Conservation (phyloP, 441 rosid genomes). For the Corymbia citriodora region DNA sequence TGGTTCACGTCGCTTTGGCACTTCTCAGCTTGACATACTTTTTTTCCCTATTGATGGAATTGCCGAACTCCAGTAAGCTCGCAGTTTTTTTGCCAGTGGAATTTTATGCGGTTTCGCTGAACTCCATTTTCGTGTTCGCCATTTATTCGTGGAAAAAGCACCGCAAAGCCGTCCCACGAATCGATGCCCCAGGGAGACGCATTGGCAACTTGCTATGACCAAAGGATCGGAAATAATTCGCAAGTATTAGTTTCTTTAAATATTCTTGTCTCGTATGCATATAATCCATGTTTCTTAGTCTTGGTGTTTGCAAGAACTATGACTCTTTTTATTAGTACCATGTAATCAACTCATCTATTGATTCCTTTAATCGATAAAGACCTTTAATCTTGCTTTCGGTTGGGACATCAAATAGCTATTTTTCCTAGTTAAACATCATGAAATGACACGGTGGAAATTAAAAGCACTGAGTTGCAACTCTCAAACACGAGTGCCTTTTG, state of each 20-base stretch:
- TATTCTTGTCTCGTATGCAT: too few relatives aligned
- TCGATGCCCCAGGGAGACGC: neutral
- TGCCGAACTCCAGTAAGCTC: too few relatives aligned
- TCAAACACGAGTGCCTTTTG: too few relatives aligned
- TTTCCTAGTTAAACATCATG: neutral
- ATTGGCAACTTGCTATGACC: accelerated
- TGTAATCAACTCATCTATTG: neutral
- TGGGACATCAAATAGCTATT: neutral
- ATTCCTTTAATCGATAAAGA: neutral
- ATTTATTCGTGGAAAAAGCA: accelerated
- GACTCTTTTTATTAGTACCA: too few relatives aligned
- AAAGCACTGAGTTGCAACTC: neutral
- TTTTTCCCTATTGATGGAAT: too few relatives aligned
- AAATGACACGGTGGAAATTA: neutral
- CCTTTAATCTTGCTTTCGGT: neutral
- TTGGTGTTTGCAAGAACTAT: neutral
- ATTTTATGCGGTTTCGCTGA: too few relatives aligned
- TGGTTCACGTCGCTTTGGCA: too few relatives aligned
- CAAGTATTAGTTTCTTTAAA: neutral
- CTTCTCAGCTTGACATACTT: too few relatives aligned
- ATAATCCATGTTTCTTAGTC: neutral
- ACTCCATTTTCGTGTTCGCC: too few relatives aligned
- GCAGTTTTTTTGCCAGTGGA: accelerated
- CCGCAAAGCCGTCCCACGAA: accelerated
- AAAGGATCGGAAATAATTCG: neutral